phyloP scores from a whole-genome alignment of 2,329 filamentous ascomycete species.

The Beauveria sp. region DNA sequence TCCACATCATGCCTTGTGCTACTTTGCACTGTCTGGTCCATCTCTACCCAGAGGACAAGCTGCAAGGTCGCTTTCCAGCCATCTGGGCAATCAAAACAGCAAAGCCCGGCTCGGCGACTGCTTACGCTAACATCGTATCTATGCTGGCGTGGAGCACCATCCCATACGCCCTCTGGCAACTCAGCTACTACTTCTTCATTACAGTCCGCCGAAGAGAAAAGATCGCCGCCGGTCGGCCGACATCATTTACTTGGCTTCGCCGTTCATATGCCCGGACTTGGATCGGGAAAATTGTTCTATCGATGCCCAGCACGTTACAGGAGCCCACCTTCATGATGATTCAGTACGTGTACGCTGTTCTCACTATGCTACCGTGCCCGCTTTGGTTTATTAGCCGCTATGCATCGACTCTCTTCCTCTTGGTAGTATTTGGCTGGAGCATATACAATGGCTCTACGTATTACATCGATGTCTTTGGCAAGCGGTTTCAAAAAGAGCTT shows the following conservation, averaged over 20 bases:
- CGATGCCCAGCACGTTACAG: constrained; percentile 67
- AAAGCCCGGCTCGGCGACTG: constrained; percentile 62
- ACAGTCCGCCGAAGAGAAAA: constrained; percentile 90
- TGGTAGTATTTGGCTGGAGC: constrained; percentile 83
- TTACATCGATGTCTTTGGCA: constrained; percentile 97
- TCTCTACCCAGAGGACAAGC: constrained; percentile 57
- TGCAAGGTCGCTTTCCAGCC: constrained; percentile 70
- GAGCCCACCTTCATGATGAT: constrained; percentile 93
- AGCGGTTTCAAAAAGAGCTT: constrained; percentile 91
- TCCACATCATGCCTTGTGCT: constrained; percentile 97
- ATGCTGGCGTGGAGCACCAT: constrained; percentile 95
- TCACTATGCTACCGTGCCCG: constrained; percentile 91
- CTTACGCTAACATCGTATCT: constrained; percentile 66
- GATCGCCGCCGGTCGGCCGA: constrained; percentile 90
- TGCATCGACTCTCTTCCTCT: constrained; percentile 69
- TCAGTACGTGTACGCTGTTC: constrained; percentile 81
- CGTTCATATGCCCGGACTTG: constrained; percentile 83
- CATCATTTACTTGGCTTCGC: constrained; percentile 95
- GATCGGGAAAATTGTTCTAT: constrained; percentile 79
- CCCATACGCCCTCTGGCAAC: constrained; percentile 89
- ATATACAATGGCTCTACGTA: constrained; percentile 96
- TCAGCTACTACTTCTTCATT: constrained; percentile 89
- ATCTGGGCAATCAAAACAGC: constrained; percentile 72
- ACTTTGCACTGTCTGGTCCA: constrained; percentile 91
- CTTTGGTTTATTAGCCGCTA: constrained; percentile 89